A percentile compares a stretch with the other conserved stretches of the same genome.
Evolutionary conservation across 805 yeast genomes (phyloP).

Genomic region (Spathaspora sp.): DNA sequence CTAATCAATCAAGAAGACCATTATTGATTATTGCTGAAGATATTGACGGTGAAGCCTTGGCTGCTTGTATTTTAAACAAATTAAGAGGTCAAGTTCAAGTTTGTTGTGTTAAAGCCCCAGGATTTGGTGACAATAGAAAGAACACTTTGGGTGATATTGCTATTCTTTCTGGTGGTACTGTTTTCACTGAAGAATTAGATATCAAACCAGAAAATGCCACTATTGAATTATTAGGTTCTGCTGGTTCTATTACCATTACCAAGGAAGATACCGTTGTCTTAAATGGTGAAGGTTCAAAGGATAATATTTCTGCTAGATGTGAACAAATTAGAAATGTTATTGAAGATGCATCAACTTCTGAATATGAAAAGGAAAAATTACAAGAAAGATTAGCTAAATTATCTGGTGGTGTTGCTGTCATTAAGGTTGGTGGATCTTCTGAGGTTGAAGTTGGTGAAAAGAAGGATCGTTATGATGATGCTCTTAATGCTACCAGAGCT

Average conservation of each 20-base stretch:
- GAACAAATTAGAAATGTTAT: conserved; percentile 88
- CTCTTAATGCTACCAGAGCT: conserved; percentile 97
- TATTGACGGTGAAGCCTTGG: conserved; percentile 96
- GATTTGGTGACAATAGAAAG: conserved; percentile 98
- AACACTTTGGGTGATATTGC: conserved; percentile 95
- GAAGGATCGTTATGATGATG: conserved; percentile 99
- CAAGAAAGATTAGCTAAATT: conserved; percentile 97
- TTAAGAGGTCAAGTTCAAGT: conserved; percentile 98
- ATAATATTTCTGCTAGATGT: conserved; percentile 76
- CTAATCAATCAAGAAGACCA: conserved; percentile 92
- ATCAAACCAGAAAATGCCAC: conserved; percentile 95
- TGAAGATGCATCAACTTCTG: conserved; percentile 70
- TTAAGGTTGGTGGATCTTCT: conserved; percentile 95
- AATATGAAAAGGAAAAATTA: conserved; percentile 93
- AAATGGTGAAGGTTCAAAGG: conserved; percentile 89
- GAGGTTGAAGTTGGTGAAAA: conserved; percentile 99
- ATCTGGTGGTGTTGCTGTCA: conserved; percentile 97
- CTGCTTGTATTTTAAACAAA: conserved; percentile 96
- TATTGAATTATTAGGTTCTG: conserved; percentile 81
- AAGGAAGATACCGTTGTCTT: conserved; percentile 93
- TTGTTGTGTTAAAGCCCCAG: conserved; percentile 97
- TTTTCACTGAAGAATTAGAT: conserved; percentile 88
- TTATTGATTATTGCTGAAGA: conserved; percentile 92
- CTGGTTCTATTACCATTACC: conserved; percentile 88
- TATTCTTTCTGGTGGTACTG: conserved; percentile 90